Evolutionary conservation across 768 basidiomycete genomes (phyloP).

Genomic region (Gloeostereum incarnatum): DNA sequence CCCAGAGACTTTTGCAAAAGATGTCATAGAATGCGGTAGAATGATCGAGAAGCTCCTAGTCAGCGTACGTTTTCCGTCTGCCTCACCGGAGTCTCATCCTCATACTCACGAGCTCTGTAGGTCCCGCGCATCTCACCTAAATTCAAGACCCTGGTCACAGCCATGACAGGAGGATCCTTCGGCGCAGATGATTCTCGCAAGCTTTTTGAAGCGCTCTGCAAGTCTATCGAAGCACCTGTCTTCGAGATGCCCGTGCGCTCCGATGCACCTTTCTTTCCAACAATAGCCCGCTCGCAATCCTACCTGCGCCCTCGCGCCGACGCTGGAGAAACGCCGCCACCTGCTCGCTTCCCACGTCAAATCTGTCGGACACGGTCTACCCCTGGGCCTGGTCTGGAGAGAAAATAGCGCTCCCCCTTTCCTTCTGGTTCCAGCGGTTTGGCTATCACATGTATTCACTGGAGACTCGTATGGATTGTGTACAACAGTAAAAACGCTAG

Average conservation of each 20-base stretch:
- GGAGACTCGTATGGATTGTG: too few relatives aligned
- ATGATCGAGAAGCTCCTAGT: slow-evolving; percentile 26
- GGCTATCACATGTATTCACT: too few relatives aligned
- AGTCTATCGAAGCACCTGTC: slow-evolving; percentile 28
- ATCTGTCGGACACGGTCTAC: too few relatives aligned
- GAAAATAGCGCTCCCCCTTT: too few relatives aligned
- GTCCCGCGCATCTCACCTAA: slow-evolving; percentile 29
- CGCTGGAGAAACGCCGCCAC: too few relatives aligned
- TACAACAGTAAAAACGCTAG: too few relatives aligned
- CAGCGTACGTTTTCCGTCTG: slow-evolving; percentile 16
- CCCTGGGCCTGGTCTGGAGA: too few relatives aligned
- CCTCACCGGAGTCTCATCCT: slow-evolving; percentile 1
- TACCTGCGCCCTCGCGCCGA: too few relatives aligned
- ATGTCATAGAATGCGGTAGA: slow-evolving; percentile 29
- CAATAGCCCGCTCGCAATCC: too few relatives aligned
- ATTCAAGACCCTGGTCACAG: slow-evolving; percentile 31
- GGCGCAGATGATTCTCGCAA: slow-evolving; percentile 39
- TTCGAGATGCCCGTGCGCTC: slow-evolving; percentile 24
- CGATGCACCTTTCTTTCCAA: too few relatives aligned
- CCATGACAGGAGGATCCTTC: slow-evolving; percentile 38
- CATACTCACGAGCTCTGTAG: slow-evolving; percentile 13
- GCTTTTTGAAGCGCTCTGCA: slow-evolving; percentile 39
- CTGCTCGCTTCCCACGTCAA: too few relatives aligned
- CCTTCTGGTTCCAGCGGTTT: too few relatives aligned
- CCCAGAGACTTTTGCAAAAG: slow-evolving; percentile 17